Evolutionary conservation across 2,329 filamentous ascomycete genomes (phyloP), one percentile per base, ranked within the genome.

Genomic region (Verruconis gallopava): DNA sequence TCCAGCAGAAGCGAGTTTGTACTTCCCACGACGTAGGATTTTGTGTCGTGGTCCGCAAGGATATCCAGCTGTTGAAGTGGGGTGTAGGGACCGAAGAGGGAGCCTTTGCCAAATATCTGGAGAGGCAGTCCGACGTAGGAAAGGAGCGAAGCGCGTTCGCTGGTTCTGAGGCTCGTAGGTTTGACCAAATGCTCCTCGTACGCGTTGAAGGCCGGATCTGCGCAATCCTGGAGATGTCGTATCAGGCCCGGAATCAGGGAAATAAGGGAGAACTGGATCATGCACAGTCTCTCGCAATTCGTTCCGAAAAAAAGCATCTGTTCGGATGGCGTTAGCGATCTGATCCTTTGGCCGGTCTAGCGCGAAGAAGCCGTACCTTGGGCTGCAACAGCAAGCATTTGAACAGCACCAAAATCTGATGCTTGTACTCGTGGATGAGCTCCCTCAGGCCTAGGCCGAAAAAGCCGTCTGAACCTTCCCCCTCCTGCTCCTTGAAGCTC

Each of bases 271-370:
- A 96, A 98, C 61, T 98, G 91, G 64, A 94, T 88, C 83, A 96
- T 93, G 72, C 91, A 98, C 51, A 98, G 67, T 49, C 83, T 75
- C 62, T 98, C 91, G 61, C 91, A 96, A 52, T 86, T 79, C n/a
- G 89, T 86, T 47, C 91, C 88, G 54, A 96, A 98, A 66, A 98
- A 96, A 42, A 98, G 78, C 82, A 96, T 96, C 88, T 94, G 51
- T 0, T 12, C 19, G 13, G 47, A 28, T 21, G n/a, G 18, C 14
- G 18, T 9, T 19, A 12, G 30, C 40, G 40, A 44, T 17, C 11
- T 43, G n/a, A n/a, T n/a, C n/a, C n/a, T n/a, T n/a, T n/a, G 17
- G 14, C 15, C 15, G 18, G 40, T 5, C 14, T 38, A 9, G 5
- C 5, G 19, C 11, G 17, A 12, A 19, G 44, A 38, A 39, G 17